phyloP scores from a whole-genome alignment of 2,329 filamentous ascomycete genomes.

The Blastomyces gilchristii region DNA sequence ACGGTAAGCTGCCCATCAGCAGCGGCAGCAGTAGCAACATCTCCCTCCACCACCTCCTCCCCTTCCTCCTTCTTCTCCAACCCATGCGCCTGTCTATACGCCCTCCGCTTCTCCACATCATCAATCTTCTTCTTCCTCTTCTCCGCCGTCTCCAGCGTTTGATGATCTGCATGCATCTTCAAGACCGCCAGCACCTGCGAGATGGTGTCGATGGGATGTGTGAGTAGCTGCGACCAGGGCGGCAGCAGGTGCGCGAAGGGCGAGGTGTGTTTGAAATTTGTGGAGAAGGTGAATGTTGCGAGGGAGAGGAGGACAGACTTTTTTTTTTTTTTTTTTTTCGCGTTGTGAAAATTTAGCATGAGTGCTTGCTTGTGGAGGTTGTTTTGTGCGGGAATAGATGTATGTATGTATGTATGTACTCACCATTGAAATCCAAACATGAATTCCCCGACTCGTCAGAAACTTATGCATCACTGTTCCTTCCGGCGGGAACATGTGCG shows the following conservation, averaged over 20 bases:
- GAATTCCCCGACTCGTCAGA: constrained; percentile 63
- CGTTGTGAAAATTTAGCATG: neutral
- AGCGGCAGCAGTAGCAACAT: constrained; percentile 19
- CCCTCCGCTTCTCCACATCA: constrained; percentile 75
- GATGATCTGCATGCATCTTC: constrained; percentile 63
- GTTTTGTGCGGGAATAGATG: neutral
- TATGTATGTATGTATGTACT: constrained; percentile 19
- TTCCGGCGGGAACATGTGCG: constrained; percentile 75
- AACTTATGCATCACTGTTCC: constrained; percentile 80
- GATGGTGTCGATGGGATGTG: constrained; percentile 59
- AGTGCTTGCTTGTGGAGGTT: neutral
- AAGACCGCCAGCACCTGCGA: constrained; percentile 60
- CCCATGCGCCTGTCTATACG: constrained; percentile 79
- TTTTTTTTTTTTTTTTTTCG: too few relatives aligned
- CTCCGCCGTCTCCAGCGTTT: constrained; percentile 57
- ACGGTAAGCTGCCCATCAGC: constrained; percentile 17
- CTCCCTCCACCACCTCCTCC: constrained; percentile 26
- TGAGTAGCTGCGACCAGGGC: constrained; percentile 54
- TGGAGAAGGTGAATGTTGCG: constrained; percentile 60
- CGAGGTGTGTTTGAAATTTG: constrained; percentile 69
- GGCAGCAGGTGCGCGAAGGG: constrained; percentile 73
- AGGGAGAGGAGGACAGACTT: constrained; percentile 59
- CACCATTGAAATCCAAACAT: constrained; percentile 77
- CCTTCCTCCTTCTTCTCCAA: constrained; percentile 46
- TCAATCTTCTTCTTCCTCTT: constrained; percentile 64